Conservation (phyloP, 1,139 yeast genomes). For the Taphrina communis region DNA sequence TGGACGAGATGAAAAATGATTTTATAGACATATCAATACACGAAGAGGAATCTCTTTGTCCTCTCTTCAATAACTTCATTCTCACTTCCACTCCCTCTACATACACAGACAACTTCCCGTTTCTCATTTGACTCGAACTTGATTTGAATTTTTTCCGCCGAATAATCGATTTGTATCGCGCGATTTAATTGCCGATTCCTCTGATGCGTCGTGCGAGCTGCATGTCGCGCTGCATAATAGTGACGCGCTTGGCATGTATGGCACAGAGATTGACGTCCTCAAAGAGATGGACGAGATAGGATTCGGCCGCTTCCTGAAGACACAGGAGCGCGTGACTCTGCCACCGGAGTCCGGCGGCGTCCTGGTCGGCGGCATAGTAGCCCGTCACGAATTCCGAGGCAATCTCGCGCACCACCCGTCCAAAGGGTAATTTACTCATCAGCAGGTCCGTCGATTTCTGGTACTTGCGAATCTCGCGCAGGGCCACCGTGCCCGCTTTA, state of each 20-base stretch:
- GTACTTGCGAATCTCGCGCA: conserved; percentile 77
- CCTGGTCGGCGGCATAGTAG: conserved; percentile 47
- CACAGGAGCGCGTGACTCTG: conserved; percentile 88
- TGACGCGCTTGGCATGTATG: conserved; percentile 88
- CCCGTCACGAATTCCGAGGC: conserved; percentile 78
- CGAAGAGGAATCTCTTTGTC: too few relatives aligned
- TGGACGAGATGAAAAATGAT: too few relatives aligned
- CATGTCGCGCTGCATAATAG: conserved; percentile 91
- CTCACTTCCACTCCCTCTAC: too few relatives aligned
- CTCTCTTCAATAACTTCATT: too few relatives aligned
- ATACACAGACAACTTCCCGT: too few relatives aligned
- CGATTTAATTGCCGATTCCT: conserved; percentile 54
- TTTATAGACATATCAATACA: too few relatives aligned
- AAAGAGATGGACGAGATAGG: conserved; percentile 78
- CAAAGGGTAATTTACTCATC: conserved; percentile 84
- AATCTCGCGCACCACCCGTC: conserved; percentile 80
- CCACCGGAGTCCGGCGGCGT: conserved; percentile 70
- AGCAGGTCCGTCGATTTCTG: conserved; percentile 80
- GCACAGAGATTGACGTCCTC: conserved; percentile 94
- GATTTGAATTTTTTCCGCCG: too few relatives aligned
- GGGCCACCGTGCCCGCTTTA: conserved; percentile 75
- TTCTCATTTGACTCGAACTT: too few relatives aligned
- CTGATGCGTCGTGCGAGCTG: conserved; percentile 88
- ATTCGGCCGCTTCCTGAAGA: conserved; percentile 78
- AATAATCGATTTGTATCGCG: background rate